phyloP scores from a whole-genome alignment of 352 stramenopile species.

The Phytophthora foliorum region DNA sequence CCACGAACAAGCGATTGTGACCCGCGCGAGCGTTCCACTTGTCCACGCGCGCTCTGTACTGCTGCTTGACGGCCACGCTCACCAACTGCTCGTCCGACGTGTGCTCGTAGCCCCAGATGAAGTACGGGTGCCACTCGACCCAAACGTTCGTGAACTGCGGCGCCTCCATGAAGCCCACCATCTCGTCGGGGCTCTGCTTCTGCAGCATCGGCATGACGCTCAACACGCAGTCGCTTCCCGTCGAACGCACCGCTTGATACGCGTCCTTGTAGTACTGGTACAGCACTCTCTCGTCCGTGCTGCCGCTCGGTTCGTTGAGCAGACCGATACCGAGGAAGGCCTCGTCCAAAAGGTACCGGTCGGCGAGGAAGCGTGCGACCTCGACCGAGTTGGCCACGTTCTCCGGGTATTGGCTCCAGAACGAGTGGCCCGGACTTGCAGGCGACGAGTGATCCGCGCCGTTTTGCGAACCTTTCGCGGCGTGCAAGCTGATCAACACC shows the following conservation, averaged over 20 bases:
- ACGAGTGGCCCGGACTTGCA: constrained; percentile 45
- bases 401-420: constrained; percentile 68
- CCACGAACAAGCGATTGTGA: constrained; percentile 63
- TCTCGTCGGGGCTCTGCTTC: constrained; percentile 64
- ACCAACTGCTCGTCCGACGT: constrained; percentile 60
- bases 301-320: constrained; percentile 72
- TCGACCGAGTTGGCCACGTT: constrained; percentile 72
- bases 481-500: constrained; percentile 62
- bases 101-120: constrained; percentile 83
- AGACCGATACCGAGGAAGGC: constrained; percentile 81
- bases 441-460: constrained; percentile 52
- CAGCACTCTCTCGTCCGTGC: constrained; percentile 55
- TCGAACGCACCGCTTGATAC: constrained; percentile 64
- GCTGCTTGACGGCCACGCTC: constrained; percentile 38
- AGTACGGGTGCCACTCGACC: constrained; percentile 87
- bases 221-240: constrained; percentile 74
- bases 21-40: constrained; percentile 44
- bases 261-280: constrained; percentile 83
- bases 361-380: constrained; percentile 60
- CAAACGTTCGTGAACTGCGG: constrained; percentile 77
- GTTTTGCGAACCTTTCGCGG: constrained; percentile 67
- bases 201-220: constrained; percentile 67
- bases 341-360: constrained; percentile 67
- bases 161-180: constrained; percentile 65
- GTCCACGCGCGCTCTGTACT: constrained; percentile 40